phyloP scores from a whole-genome alignment of 2,329 filamentous ascomycete species.

The Alternaria gaisen region DNA sequence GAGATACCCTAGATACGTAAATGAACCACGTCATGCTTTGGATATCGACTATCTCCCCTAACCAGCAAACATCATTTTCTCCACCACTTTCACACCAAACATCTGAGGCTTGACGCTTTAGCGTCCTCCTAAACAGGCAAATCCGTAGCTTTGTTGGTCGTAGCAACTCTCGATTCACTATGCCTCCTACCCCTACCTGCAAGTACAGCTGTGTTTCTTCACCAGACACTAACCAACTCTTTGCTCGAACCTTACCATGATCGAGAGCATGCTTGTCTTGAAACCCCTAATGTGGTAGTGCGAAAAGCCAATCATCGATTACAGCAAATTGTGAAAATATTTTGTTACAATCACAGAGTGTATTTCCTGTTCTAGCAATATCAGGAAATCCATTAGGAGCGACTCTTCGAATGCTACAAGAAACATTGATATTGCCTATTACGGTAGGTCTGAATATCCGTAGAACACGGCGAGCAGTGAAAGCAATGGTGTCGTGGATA shows the following conservation, averaged over 20 bases:
- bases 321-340: background rate
- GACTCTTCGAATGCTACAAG: background rate
- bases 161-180: background rate
- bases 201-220: background rate
- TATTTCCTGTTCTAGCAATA: background rate
- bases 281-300: background rate
- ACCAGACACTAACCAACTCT: background rate
- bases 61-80: background rate
- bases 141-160: background rate
- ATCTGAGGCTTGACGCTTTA: background rate
- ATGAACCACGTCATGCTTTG: rapidly evolving
- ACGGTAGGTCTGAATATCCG: background rate
- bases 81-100: background rate
- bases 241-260: background rate
- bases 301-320: background rate
- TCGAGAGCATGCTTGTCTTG: background rate
- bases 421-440: background rate
- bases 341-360: background rate
- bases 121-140: background rate
- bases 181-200: background rate
- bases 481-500: background rate
- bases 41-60: background rate
- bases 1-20: background rate
- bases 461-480: background rate
- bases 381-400: background rate